Percentiles rank a stretch among this genome's conserved stretches.
Evolutionary conservation across 495 filamentous ascomycete genomes (phyloP).

Genomic region (Saxophila tyrrhenica): DNA sequence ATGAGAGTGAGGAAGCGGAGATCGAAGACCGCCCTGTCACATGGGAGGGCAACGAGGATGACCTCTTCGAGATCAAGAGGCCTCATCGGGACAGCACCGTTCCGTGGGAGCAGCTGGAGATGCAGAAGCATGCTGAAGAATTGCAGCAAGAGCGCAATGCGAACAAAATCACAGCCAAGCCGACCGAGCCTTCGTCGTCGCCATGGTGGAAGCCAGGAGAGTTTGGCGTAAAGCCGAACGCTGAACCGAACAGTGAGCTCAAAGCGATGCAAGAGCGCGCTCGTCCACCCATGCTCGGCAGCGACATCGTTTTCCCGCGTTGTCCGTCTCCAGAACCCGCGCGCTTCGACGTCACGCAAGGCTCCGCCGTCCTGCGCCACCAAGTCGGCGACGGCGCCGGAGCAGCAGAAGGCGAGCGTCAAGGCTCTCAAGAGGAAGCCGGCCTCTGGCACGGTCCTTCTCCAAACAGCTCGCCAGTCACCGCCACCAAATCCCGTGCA

Average conservation of each 20-base stretch:
- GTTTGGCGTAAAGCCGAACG: not conserved
- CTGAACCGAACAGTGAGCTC: slow-evolving; percentile 34
- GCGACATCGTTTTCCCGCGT: slow-evolving; percentile 60
- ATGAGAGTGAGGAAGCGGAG: slow-evolving; percentile 26
- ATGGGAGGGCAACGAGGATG: slow-evolving; percentile 22
- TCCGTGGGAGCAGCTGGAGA: slow-evolving; percentile 35
- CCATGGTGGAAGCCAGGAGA: slow-evolving; percentile 35
- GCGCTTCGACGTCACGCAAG: slow-evolving; percentile 53
- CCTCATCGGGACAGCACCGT: slow-evolving; percentile 19
- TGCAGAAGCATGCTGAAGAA: slow-evolving; percentile 34
- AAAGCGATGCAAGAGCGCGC: slow-evolving; percentile 40
- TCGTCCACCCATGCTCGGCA: slow-evolving; percentile 75
- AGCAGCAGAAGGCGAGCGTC: slow-evolving; percentile 20
- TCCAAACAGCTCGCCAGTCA: not conserved
- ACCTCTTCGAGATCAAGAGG: slow-evolving; percentile 17
- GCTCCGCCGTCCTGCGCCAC: slow-evolving; percentile 30
- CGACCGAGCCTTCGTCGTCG: not conserved
- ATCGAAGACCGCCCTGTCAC: slow-evolving; percentile 22
- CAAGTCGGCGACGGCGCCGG: slow-evolving; percentile 38
- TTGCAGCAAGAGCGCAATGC: slow-evolving; percentile 25
- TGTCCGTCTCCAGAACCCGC: slow-evolving; percentile 73
- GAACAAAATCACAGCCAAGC: slow-evolving; percentile 17
- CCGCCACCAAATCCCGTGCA: not conserved
- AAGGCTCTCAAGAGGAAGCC: slow-evolving; percentile 12
- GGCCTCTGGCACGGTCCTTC: slow-evolving; percentile 24